Percentiles rank a stretch among this genome's conserved stretches.
phyloP scores from a whole-genome alignment of 139 green algal species.

The Protoeuglena noctilucae region DNA sequence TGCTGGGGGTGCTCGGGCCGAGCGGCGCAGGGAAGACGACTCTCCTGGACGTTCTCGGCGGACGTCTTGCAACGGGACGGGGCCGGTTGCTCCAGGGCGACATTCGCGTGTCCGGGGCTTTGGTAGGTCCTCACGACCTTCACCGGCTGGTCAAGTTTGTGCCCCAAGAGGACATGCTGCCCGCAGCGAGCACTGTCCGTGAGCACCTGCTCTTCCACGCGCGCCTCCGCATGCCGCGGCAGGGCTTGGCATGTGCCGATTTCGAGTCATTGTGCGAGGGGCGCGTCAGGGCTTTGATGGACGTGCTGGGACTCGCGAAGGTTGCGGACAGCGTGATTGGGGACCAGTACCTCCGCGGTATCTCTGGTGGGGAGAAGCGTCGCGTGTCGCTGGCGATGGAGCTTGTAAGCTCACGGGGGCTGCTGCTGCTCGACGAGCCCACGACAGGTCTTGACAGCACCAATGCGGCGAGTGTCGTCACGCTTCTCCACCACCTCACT shows the following conservation, averaged over 20 bases:
- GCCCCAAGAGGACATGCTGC: conserved; percentile 7
- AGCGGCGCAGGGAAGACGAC: conserved; percentile 46
- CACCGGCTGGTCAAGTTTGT: neutral
- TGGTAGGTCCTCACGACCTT: neutral
- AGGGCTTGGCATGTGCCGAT: too few relatives aligned
- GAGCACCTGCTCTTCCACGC: conserved; percentile 64
- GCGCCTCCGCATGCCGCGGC: conserved; percentile 28
- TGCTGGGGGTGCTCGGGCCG: conserved; percentile 10
- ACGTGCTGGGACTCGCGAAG: conserved; percentile 11
- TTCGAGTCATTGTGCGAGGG: neutral
- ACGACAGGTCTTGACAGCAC: conserved; percentile 26
- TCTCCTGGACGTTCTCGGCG: conserved; percentile 46
- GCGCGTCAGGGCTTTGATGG: conserved; percentile 8
- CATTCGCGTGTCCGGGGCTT: too few relatives aligned
- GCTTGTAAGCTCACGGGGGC: conserved; percentile 24
- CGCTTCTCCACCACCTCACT: neutral
- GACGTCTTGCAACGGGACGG: too few relatives aligned
- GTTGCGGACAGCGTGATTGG: conserved; percentile 11
- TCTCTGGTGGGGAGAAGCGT: conserved; percentile 29
- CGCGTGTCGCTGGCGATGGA: conserved; percentile 26
- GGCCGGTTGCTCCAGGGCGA: too few relatives aligned
- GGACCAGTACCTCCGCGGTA: conserved; percentile 9
- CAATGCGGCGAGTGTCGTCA: conserved; percentile 12
- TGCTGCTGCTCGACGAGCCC: conserved; percentile 39
- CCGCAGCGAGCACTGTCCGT: conserved; percentile 36